phyloP scores from a whole-genome alignment of 176 grass and related monocot genomes.

The Oryza longistaminata region DNA sequence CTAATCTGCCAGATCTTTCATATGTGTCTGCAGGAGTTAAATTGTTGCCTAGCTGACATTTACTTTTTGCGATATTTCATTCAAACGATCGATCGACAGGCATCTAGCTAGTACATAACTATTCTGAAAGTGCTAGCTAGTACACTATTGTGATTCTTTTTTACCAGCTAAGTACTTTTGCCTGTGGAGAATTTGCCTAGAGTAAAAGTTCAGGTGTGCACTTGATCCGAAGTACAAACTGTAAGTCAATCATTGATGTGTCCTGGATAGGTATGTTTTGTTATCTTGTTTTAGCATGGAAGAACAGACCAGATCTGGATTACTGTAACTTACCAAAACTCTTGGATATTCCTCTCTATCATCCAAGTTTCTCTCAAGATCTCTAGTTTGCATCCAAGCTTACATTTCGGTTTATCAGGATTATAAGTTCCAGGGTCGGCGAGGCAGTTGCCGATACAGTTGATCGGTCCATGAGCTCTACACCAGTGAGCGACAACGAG shows the following conservation, averaged over 20 bases:
- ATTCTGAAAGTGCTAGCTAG: slow-evolving; percentile 34
- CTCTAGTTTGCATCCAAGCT: slow-evolving; percentile 19
- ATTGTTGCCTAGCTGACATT: background rate
- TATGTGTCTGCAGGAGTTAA: slow-evolving; percentile 29
- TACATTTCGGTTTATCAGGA: slow-evolving; percentile 34
- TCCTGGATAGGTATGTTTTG: slow-evolving; percentile 42
- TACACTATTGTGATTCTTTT: background rate
- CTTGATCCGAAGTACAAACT: background rate
- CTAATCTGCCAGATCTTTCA: background rate
- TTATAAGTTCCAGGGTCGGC: background rate
- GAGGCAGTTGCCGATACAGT: background rate
- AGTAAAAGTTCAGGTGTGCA: slow-evolving; percentile 9
- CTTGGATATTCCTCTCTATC: background rate
- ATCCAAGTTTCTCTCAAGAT: background rate
- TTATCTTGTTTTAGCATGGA: slow-evolving; percentile 4
- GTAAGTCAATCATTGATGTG: slow-evolving; percentile 17
- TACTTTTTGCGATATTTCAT: background rate
- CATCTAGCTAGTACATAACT: slow-evolving; percentile 39
- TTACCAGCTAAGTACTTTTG: background rate
- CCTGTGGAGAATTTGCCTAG: background rate
- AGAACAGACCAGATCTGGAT: background rate
- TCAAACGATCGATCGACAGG: background rate
- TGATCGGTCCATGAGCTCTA: background rate
- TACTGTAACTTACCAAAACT: background rate
- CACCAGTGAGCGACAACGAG: background rate